Base-by-base conservation (phyloP, 148 eudicot species). In the Rhododendron ferrugineum region DNA sequence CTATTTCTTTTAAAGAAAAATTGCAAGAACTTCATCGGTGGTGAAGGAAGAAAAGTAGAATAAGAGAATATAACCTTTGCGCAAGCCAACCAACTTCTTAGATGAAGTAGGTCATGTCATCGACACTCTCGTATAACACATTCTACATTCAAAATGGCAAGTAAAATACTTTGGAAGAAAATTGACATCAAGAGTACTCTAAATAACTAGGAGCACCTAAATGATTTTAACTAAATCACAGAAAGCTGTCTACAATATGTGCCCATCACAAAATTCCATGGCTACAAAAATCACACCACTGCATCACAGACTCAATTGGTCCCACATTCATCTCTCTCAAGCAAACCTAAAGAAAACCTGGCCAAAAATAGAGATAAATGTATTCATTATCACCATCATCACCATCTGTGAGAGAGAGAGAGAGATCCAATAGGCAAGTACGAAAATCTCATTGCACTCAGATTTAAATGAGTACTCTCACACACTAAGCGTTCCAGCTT, bases 281-380 rank as follows among this genome's bases (percentile, higher is more conserved):
- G 86, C 87, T 60, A 82, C 60, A 86, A 85, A 32, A 88, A 86
- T 84, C 84, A 78, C 88, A 85, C 73, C 87, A 83, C 77, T 26
- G 85, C 85, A 80, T 70, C 37, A 60, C 79, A 82, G 84, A 85
- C 85, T 50, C 85, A 76, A 75, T 40, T 36, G 82, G 64, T 83
- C 84, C 86, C 85, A 34, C 81, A 49, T 46, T 40, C 82, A 83
- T 84, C 82, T 56, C 84, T 72, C 80, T 56, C 80, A 15, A 23
- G 66, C 58, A 79, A 79, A 82, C 81, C 77, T 23, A n/a, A 11
- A 11, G 64, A 83, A 18, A 83, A 66, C 84, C 64, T 37, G 70
- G 13, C n/a, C 28, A 56, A 23, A 34, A 10, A 28, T 28, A 82
- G 47, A 68, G 62, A n/a, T 42, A 40, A 26, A 26, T 10, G 4